These are phyloP conservation scores for Xylariaceae sp. DNA, from an alignment of 2,329 filamentous ascomycete genomes.

Conservation along the genomic window DNA sequence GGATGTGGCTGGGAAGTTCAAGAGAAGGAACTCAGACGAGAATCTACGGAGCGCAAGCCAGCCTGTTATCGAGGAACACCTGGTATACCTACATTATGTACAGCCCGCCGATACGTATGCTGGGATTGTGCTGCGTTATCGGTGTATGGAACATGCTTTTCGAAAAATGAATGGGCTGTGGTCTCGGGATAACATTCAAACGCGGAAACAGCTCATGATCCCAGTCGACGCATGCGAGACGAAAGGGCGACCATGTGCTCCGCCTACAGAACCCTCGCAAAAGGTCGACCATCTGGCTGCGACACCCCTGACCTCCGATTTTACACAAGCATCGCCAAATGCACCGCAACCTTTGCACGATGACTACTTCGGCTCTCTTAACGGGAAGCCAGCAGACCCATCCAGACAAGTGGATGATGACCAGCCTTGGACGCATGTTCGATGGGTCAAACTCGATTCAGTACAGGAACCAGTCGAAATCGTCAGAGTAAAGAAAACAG, in stretches of 20 bases:
- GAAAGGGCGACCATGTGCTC: constrained; percentile 67
- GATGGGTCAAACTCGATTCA: constrained; percentile 80
- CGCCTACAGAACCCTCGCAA: constrained; percentile 39
- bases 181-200: constrained; percentile 88
- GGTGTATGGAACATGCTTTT: constrained; percentile 77
- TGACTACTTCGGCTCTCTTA: constrained; percentile 39
- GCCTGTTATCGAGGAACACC: constrained; percentile 64
- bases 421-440: constrained; percentile 76
- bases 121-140: constrained; percentile 84
- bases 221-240: constrained; percentile 87
- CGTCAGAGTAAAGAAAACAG: constrained; percentile 72
- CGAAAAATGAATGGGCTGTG: constrained; percentile 89
- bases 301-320: constrained; percentile 36
- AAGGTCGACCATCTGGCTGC: constrained; percentile 48
- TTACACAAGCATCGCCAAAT: constrained; percentile 8
- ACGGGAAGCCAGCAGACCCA: constrained; percentile 26
- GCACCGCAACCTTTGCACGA: constrained; percentile 28
- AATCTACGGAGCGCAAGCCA: constrained; percentile 38
- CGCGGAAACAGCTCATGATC: constrained; percentile 73
- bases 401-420: constrained; percentile 48
- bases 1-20: constrained; percentile 52
- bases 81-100: constrained; percentile 90
- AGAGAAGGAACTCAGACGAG: constrained; percentile 67
- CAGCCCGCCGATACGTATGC: constrained; percentile 81
- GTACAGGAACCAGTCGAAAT: constrained; percentile 71